Evolutionary conservation across 352 stramenopile genomes (phyloP).

Genomic region (Globisporangium middletonii): DNA sequence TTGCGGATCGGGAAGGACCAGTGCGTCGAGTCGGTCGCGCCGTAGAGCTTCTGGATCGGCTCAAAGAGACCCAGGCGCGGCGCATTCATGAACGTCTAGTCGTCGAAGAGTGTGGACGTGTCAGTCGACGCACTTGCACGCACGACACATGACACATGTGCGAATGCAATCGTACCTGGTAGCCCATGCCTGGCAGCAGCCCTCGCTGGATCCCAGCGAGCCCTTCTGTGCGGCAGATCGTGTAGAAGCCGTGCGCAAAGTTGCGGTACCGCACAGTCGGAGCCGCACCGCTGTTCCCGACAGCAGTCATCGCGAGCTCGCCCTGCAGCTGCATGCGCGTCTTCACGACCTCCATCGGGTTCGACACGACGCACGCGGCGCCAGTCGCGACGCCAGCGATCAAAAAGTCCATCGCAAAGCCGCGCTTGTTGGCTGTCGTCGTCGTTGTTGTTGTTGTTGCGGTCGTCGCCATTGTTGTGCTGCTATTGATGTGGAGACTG

Average conservation of each 20-base stretch:
- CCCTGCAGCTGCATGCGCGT: conserved; percentile 87
- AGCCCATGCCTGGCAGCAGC: conserved; percentile 68
- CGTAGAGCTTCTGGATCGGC: conserved; percentile 72
- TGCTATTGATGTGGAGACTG: neutral
- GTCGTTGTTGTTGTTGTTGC: neutral
- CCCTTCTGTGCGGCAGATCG: conserved; percentile 71
- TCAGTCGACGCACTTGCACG: neutral
- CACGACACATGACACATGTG: neutral
- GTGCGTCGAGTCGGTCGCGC: conserved; percentile 68
- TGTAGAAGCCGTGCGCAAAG: conserved; percentile 84
- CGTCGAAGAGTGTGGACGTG: neutral
- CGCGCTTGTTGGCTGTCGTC: conserved; percentile 18
- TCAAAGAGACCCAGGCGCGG: conserved; percentile 73
- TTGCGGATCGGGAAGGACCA: conserved; percentile 75
- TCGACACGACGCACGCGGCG: conserved; percentile 69
- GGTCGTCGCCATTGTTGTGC: neutral
- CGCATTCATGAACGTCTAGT: conserved; percentile 71
- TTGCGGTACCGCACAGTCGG: conserved; percentile 73
- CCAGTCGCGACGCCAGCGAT: conserved; percentile 62
- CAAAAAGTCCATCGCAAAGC: conserved; percentile 66
- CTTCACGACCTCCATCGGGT: conserved; percentile 90
- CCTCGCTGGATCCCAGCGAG: conserved; percentile 75
- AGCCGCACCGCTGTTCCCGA: conserved; percentile 13
- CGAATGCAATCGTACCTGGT: conserved; percentile 34
- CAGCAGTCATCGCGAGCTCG: conserved; percentile 57